A percentile compares a stretch with the other conserved stretches of the same genome.
Evolutionary conservation across 1,284 basidiomycete genomes (phyloP).

Genomic region (Heimioporus retisporus): DNA sequence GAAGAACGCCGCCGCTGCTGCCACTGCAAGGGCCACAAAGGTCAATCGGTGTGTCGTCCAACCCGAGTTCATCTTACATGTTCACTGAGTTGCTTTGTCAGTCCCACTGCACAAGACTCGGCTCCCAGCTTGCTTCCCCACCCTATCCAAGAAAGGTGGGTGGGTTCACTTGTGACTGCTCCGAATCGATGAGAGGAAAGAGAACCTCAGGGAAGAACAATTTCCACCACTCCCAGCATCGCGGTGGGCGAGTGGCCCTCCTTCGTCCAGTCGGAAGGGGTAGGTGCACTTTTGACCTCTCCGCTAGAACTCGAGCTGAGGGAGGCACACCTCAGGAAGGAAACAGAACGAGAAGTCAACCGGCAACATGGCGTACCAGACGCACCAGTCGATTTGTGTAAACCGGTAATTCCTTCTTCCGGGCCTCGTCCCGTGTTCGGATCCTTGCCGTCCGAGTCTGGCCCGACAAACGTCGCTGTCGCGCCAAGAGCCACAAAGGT

Average conservation of each 20-base stretch:
- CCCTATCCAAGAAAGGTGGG: too few species aligned
- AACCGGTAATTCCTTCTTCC: not conserved
- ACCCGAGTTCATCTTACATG: not conserved
- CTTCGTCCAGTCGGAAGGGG: not conserved
- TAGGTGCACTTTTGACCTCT: not conserved
- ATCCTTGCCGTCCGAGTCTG: not conserved
- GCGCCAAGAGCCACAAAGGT: not conserved
- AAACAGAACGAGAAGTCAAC: not conserved
- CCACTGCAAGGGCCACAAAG: too few species aligned
- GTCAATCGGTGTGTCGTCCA: conserved; percentile 13
- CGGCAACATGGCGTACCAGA: too few species aligned
- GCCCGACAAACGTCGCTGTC: not conserved
- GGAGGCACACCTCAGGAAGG: not conserved
- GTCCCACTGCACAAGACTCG: conserved; percentile 29
- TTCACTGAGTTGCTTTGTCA: conserved; percentile 21
- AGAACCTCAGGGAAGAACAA: not conserved
- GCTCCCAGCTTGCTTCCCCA: too few species aligned
- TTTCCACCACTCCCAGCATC: too few species aligned
- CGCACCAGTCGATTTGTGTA: too few species aligned
- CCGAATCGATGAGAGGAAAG: too few species aligned
- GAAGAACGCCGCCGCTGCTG: too few species aligned
- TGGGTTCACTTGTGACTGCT: too few species aligned
- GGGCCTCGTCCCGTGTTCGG: not conserved
- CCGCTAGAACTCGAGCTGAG: not conserved
- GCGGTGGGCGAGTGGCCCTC: not conserved